Conservation (phyloP, 2,329 filamentous ascomycete genomes). For the Alternaria tenuissima region DNA sequence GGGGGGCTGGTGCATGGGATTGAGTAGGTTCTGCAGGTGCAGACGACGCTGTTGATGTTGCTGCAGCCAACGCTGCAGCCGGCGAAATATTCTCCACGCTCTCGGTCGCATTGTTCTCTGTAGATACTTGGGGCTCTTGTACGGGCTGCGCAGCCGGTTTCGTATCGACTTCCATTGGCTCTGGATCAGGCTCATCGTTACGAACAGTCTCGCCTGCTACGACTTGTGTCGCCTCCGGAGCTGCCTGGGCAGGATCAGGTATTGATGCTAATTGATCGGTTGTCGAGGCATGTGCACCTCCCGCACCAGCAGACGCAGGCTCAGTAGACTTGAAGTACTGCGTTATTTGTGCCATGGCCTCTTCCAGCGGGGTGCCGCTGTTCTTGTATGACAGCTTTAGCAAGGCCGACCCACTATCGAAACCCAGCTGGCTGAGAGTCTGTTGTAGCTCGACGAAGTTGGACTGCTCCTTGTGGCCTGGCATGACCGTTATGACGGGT, state of each 20-base stretch:
- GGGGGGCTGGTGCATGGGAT: not conserved
- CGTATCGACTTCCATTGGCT: conserved; percentile 44
- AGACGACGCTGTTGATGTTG: conserved; percentile 29
- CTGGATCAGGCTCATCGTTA: conserved; percentile 33
- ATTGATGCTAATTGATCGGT: conserved; percentile 38
- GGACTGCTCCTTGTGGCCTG: conserved; percentile 71
- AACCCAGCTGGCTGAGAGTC: conserved; percentile 83
- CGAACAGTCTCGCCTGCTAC: conserved; percentile 37
- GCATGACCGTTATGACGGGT: conserved; percentile 84
- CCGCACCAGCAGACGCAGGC: conserved; percentile 32
- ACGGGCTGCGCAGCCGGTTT: conserved; percentile 22
- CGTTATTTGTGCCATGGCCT: conserved; percentile 83
- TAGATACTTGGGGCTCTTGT: conserved; percentile 23
- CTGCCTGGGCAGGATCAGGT: conserved; percentile 31
- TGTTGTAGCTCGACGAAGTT: conserved; percentile 86
- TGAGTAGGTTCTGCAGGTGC: conserved; percentile 22
- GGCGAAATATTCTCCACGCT: conserved; percentile 29
- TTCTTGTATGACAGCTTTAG: conserved; percentile 79
- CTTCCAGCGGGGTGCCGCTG: conserved; percentile 80
- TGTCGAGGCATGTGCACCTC: conserved; percentile 39
- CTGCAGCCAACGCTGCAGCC: conserved; percentile 30
- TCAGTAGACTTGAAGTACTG: conserved; percentile 70
- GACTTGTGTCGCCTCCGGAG: conserved; percentile 34
- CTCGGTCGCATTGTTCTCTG: conserved; percentile 24
- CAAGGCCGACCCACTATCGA: conserved; percentile 82